Conservation (phyloP, 805 yeast species). For the Ogataea ramenticola region DNA sequence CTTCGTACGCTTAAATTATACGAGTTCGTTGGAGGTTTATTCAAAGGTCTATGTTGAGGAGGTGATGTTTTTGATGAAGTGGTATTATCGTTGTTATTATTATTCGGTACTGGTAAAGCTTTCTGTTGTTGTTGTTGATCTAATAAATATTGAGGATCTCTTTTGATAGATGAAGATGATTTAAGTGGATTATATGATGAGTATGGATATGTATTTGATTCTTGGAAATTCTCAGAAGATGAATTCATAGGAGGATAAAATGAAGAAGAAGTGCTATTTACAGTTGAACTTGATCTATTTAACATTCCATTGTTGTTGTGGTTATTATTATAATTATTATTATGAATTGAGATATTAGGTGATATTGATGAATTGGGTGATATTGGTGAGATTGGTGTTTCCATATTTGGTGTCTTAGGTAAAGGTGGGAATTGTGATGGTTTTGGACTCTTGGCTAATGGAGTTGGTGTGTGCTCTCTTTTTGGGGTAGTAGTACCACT, state of each 20-base stretch:
- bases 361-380: too few species aligned
- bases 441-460: background rate
- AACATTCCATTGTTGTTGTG: too few species aligned
- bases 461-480: background rate
- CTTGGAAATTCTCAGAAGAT: background rate
- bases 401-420: too few species aligned
- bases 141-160: background rate
- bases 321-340: too few species aligned
- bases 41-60: slow-evolving; percentile 5
- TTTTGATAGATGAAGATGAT: background rate
- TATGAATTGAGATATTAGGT: too few species aligned
- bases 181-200: slow-evolving; percentile 3
- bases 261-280: slow-evolving; percentile 1
- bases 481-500: too few species aligned
- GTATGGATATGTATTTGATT: slow-evolving; percentile 7
- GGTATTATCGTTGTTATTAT: background rate
- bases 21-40: slow-evolving; percentile 6
- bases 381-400: too few species aligned
- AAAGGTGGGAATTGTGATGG: background rate
- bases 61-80: too few species aligned
- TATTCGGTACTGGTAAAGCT: background rate
- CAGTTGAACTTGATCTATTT: background rate
- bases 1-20: slow-evolving; percentile 9
- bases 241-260: background rate
- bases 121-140: background rate